Base-by-base conservation (phyloP, 2,329 filamentous ascomycete species). In the Penicillium digitatum region DNA sequence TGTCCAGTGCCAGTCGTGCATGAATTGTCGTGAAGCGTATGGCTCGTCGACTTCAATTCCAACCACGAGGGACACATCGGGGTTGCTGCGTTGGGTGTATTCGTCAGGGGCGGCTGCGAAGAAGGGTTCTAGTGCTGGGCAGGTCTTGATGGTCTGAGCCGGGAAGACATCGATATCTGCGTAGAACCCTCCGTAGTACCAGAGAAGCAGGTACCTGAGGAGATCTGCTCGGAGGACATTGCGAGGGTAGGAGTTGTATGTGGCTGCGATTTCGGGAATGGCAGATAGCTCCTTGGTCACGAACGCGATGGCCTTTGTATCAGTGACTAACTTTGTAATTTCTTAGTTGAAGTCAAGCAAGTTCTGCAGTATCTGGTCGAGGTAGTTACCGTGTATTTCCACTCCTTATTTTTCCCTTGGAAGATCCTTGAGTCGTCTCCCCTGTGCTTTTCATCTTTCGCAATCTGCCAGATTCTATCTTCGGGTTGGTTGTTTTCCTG, bases 171-270 rank as follows among this genome's bases (percentile, higher is more conserved):
- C 71, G 20, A 66, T 66, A 37, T 73, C 71, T 16, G 69, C 65
- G 45, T 72, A 73, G 58, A 67, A 71, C 39, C 71, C 71, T 12
- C 70, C 71, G 22, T 66, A 62, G 49, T 71, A 71, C 68, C 70
- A 73, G 3, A 73, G 56, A 3, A 73, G 54, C 5, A 73, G 61
- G 37, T 73, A 73, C 24, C 69, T 66, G 8, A 76, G 58, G 62
- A 76, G 18, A 70, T 86, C 38, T 78, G 84, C 37, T 78, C 82
- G 5, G 69, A 78, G 55, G 67, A 81, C 57, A 37, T 45, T 44
- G 5, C 34, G 38, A 20, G 38, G 39, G 2, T 51, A 51, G n/a
- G 38, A 44, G 16, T 26, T 51, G 12, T 51, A 51, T 44, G 37
- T 32, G 3, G 12, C 45, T 4, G 22, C 31, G 2, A 52, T 52